Base-by-base conservation (phyloP, 169 alveolate genomes). In the Plasmodium malariae region DNA sequence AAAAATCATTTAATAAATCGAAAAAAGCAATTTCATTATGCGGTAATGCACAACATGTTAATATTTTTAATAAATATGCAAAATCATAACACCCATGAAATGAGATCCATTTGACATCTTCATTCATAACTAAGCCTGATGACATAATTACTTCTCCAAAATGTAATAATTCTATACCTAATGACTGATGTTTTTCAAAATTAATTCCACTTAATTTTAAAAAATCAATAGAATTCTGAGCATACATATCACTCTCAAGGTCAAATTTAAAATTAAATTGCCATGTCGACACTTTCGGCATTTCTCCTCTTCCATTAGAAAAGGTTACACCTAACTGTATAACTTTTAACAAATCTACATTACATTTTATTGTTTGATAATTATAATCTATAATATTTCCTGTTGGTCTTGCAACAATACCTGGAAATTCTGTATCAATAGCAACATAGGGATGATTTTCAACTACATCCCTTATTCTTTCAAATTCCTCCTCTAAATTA, bases 51-150 rank as follows among this genome's bases (percentile, higher is more conserved):
- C 93, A 93, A 54, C 98, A 95, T 14, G 98, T 96, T 62, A 98
- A 94, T 59, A 96, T 92, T 90, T 98, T 97, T 28, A 98, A 88
- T 65, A 99, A 88, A 88, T 99, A 99, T 21, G 99, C 99, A 91
- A 98, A 99, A 93, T 99, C 99, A 93, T 96, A 98, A 78, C 98
- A 95, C 24, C 99, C 99, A 80, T 99, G 99, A 88, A 98, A 99
- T 60, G 99, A 97, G 3, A 99, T 97, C 99, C 99, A 99, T 43
- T 96, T 95, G n/a, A 99, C 96, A 80, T 98, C 98, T 40, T 98
- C 99, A 93, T 98, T 98, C 95, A 98, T 94, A 14, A 98, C 98
- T 30, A 99, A 91, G 0, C 99, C 99, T 54, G 98, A 94, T 26
- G 97, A 94, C 95, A 97, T 97, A 69, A 98, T 95, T 55, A 97